Evolutionary conservation across 768 basidiomycete species (phyloP).

Genomic region (Scleroderma bovista): DNA sequence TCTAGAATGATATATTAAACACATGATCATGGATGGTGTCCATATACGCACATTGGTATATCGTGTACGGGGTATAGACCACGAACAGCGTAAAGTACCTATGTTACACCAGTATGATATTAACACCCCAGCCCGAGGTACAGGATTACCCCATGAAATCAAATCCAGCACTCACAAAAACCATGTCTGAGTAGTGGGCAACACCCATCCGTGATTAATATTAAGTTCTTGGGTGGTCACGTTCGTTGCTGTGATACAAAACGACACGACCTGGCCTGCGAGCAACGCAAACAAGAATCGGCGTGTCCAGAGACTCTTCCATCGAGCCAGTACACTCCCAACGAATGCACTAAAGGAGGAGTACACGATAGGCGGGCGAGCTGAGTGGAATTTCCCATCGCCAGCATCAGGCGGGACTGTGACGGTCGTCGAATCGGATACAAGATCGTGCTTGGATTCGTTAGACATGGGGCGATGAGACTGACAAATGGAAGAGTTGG

Average conservation of each 20-base stretch:
- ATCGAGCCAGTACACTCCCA: slow-evolving; percentile 50
- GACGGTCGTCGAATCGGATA: slow-evolving; percentile 11
- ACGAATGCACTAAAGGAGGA: slow-evolving; percentile 51
- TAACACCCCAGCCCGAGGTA: background rate
- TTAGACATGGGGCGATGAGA: slow-evolving; percentile 9
- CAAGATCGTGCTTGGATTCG: slow-evolving; percentile 19
- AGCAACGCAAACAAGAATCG: slow-evolving; percentile 65
- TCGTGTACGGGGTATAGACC: slow-evolving; percentile 84
- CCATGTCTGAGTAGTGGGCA: slow-evolving; percentile 79
- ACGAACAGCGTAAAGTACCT: slow-evolving; percentile 77
- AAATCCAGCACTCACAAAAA: slow-evolving; percentile 65
- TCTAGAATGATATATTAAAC: slow-evolving; percentile 37
- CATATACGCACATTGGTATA: slow-evolving; percentile 65
- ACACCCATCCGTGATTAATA: slow-evolving; percentile 57
- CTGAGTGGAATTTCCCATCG: background rate
- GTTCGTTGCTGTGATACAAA: slow-evolving; percentile 88
- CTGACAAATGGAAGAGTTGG: background rate
- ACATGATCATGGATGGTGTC: too few species aligned
- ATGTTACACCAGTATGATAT: background rate
- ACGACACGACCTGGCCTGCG: slow-evolving; percentile 76
- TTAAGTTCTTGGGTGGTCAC: slow-evolving; percentile 75
- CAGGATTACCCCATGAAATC: too few species aligned
- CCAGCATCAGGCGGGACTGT: background rate
- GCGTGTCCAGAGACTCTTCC: slow-evolving; percentile 73
- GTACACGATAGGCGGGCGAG: slow-evolving; percentile 62